Evolutionary conservation across 2,329 filamentous ascomycete species (phyloP).

Genomic region (Exophiala mesophila): DNA sequence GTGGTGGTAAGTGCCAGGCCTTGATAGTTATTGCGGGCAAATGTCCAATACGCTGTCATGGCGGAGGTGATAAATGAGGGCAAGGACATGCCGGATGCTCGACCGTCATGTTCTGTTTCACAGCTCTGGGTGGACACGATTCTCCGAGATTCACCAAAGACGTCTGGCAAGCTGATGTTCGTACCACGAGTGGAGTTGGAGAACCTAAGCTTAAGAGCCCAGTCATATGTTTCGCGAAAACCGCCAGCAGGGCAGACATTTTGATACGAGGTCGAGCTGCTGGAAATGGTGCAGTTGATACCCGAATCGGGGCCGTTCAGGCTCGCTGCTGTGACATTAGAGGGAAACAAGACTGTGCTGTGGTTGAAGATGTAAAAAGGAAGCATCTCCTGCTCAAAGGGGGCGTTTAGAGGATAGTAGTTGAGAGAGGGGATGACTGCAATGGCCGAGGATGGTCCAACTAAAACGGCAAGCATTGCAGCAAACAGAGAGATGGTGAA

Average conservation of each 20-base stretch:
- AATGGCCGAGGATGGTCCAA: constrained; percentile 26
- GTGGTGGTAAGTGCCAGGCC: constrained; percentile 10
- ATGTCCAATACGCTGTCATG: constrained; percentile 14
- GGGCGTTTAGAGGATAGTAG: constrained; percentile 18
- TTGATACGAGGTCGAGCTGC: constrained; percentile 7
- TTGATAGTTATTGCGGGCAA: constrained; percentile 15
- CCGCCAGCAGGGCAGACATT: constrained; percentile 13
- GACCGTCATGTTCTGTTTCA: constrained; percentile 12
- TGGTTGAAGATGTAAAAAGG: constrained; percentile 19
- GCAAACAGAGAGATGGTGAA: constrained; percentile 19
- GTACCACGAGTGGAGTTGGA: constrained; percentile 13
- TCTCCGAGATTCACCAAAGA: constrained; percentile 14
- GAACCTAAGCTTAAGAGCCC: constrained; percentile 16
- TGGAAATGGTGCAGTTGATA: constrained; percentile 9
- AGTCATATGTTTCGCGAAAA: constrained; percentile 12
- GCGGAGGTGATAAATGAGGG: constrained; percentile 15
- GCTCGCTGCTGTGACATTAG: constrained; percentile 16
- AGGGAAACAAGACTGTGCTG: constrained; percentile 22
- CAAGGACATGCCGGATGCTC: constrained; percentile 17
- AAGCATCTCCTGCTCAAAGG: constrained; percentile 12
- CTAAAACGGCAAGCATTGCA: constrained; percentile 23
- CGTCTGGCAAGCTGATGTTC: constrained; percentile 16
- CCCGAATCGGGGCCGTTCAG: constrained; percentile 15
- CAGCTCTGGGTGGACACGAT: constrained; percentile 17
- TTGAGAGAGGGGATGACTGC: constrained; percentile 25